Conservation (phyloP, 2,329 filamentous ascomycete species). For the Colletotrichum incanum region DNA sequence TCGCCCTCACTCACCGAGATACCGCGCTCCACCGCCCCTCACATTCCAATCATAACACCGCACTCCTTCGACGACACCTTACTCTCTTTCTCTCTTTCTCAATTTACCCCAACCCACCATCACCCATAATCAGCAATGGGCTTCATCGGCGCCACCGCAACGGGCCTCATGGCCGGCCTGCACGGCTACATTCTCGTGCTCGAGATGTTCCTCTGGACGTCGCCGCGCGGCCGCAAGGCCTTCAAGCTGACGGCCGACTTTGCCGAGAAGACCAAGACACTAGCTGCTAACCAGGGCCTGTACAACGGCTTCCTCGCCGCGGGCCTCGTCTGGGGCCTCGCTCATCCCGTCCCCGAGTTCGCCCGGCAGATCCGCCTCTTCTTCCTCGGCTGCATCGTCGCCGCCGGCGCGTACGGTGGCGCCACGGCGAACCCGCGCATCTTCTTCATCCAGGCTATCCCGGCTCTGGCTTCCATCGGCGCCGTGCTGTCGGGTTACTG, state of each 20-base stretch:
- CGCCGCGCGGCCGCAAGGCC: slow-evolving; percentile 60
- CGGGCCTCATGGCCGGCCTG: slow-evolving; percentile 57
- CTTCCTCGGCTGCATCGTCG: slow-evolving; percentile 61
- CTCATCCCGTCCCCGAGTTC: slow-evolving; percentile 60
- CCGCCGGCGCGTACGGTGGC: slow-evolving; percentile 63
- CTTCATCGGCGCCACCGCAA: slow-evolving; percentile 52
- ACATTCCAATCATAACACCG: background rate
- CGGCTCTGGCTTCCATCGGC: slow-evolving; percentile 51
- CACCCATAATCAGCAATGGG: slow-evolving; percentile 49
- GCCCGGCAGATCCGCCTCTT: slow-evolving; percentile 62
- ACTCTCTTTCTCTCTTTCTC: background rate
- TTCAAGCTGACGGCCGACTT: slow-evolving; percentile 63
- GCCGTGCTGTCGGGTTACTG: slow-evolving; percentile 49
- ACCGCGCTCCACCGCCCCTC: background rate
- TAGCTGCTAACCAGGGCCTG: slow-evolving; percentile 67
- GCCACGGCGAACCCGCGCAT: slow-evolving; percentile 59
- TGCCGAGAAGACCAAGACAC: slow-evolving; percentile 59
- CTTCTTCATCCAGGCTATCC: slow-evolving; percentile 60
- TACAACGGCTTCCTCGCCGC: slow-evolving; percentile 70
- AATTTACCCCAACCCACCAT: background rate
- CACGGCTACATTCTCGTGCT: slow-evolving; percentile 66
- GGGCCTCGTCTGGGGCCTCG: slow-evolving; percentile 63
- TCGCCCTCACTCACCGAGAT: background rate
- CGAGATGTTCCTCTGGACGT: slow-evolving; percentile 67
- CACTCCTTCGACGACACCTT: background rate